Conservation (phyloP, 257 asterid genomes). For the Lycium barbarum region DNA sequence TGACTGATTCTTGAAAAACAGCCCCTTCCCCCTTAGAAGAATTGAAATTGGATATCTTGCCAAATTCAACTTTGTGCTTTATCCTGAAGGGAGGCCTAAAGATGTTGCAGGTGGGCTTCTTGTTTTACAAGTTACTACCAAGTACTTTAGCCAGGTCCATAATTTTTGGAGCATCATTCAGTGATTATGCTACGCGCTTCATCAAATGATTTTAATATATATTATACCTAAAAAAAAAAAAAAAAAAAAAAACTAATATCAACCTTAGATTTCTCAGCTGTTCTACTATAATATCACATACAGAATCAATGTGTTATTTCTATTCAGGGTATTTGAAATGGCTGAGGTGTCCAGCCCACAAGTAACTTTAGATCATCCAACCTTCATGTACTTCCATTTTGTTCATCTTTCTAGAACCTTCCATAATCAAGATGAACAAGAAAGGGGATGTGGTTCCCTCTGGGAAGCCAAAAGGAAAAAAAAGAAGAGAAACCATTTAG, state of each 20-base stretch:
- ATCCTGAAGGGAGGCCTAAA: not conserved
- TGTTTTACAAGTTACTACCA: not conserved
- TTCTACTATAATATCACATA: not conserved
- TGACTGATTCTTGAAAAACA: too few species aligned
- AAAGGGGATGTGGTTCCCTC: not conserved
- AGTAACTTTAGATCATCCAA: not conserved
- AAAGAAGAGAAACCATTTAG: not conserved
- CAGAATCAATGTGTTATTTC: not conserved
- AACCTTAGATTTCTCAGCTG: not conserved
- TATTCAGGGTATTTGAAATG: not conserved
- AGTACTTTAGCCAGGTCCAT: not conserved
- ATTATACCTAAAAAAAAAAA: not conserved
- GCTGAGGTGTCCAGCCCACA: not conserved
- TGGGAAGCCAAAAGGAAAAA: not conserved
- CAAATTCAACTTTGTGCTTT: not conserved
- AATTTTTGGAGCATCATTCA: not conserved
- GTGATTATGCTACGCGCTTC: not conserved
- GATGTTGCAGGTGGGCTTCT: not conserved
- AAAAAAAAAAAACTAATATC: not conserved
- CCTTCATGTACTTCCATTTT: not conserved
- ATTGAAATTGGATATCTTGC: not conserved
- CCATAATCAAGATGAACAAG: not conserved
- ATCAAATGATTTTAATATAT: not conserved
- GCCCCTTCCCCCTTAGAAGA: too few species aligned
- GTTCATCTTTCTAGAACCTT: not conserved